phyloP scores from a whole-genome alignment of 1,139 yeast genomes.

The Pichia sorboxylosa region DNA sequence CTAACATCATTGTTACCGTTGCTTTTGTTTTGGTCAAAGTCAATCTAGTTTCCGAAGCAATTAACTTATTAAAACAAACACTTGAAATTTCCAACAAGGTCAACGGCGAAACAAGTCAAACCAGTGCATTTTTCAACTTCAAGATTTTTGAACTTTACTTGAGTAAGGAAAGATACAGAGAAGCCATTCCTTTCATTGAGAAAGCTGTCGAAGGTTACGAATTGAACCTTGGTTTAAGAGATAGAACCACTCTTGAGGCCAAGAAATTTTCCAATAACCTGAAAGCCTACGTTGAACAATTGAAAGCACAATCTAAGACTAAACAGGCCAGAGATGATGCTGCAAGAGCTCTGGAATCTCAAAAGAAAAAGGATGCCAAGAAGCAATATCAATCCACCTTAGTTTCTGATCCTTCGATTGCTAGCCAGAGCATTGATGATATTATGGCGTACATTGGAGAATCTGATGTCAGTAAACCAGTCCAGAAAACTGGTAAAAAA shows the following conservation, averaged over 20 bases:
- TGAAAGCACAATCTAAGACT: slow-evolving; percentile 14
- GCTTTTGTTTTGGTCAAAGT: slow-evolving; percentile 49
- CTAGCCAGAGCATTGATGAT: slow-evolving; percentile 54
- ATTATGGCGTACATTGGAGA: slow-evolving; percentile 59
- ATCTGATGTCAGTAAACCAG: slow-evolving; percentile 20
- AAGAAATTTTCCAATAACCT: slow-evolving; percentile 49
- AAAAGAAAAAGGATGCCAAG: slow-evolving; percentile 15
- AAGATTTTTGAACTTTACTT: slow-evolving; percentile 59
- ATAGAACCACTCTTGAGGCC: slow-evolving; percentile 51
- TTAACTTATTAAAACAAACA: slow-evolving; percentile 39
- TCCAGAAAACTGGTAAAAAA: slow-evolving; percentile 21
- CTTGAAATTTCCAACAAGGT: slow-evolving; percentile 26
- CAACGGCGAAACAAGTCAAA: slow-evolving; percentile 43
- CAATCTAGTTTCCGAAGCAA: slow-evolving; percentile 35
- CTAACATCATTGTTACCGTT: slow-evolving; percentile 55
- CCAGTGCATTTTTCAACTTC: slow-evolving; percentile 48
- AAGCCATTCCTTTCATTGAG: slow-evolving; percentile 42
- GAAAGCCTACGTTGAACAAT: slow-evolving; percentile 25
- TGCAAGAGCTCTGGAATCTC: slow-evolving; percentile 23
- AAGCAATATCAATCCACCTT: slow-evolving; percentile 26
- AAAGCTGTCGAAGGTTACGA: slow-evolving; percentile 44
- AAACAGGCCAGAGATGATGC: slow-evolving; percentile 14
- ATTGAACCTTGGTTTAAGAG: slow-evolving; percentile 49
- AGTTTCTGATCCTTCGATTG: slow-evolving; percentile 41
- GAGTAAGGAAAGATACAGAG: slow-evolving; percentile 39